These are phyloP conservation scores for Lipomyces starkeyi DNA, from an alignment of 805 yeast species.

Conservation along the genomic window DNA sequence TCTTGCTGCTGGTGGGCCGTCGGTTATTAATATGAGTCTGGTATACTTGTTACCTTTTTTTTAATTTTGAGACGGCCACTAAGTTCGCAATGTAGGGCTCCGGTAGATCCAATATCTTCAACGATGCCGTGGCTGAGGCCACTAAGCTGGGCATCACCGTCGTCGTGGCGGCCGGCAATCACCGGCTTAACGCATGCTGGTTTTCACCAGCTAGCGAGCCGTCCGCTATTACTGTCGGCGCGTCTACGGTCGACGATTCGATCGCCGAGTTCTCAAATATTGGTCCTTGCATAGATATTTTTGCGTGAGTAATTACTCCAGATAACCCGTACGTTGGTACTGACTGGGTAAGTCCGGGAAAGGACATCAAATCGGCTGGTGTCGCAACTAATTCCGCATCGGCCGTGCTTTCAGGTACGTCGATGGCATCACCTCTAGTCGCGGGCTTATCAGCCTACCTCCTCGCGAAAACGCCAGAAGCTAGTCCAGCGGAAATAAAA, in stretches of 20 bases:
- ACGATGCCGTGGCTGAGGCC: conserved; percentile 87
- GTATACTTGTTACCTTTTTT: conserved; percentile 57
- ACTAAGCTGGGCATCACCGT: conserved; percentile 86
- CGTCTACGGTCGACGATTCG: conserved; percentile 11
- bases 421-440: conserved; percentile 97
- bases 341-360: conserved; percentile 60
- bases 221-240: conserved; percentile 70
- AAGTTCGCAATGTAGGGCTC: conserved; percentile 20
- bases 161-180: conserved; percentile 97
- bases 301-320: conserved; percentile 62
- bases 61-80: conserved; percentile 20
- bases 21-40: conserved; percentile 71
- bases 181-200: conserved; percentile 88
- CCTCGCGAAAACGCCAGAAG: conserved; percentile 12
- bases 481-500: conserved; percentile 41
- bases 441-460: conserved; percentile 84
- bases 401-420: conserved; percentile 64
- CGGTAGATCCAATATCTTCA: conserved; percentile 66
- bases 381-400: conserved; percentile 38
- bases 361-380: conserved; percentile 70
- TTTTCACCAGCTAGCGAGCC: conserved; percentile 89
- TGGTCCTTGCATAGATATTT: conserved; percentile 17
- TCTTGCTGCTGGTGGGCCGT: conserved; percentile 37
- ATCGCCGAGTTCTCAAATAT: conserved; percentile 14
- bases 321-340: conserved; percentile 52